Percentiles rank a stretch among this genome's conserved stretches.
phyloP scores from a whole-genome alignment of 176 grass and related monocot genomes.

The Carex scoparia region DNA sequence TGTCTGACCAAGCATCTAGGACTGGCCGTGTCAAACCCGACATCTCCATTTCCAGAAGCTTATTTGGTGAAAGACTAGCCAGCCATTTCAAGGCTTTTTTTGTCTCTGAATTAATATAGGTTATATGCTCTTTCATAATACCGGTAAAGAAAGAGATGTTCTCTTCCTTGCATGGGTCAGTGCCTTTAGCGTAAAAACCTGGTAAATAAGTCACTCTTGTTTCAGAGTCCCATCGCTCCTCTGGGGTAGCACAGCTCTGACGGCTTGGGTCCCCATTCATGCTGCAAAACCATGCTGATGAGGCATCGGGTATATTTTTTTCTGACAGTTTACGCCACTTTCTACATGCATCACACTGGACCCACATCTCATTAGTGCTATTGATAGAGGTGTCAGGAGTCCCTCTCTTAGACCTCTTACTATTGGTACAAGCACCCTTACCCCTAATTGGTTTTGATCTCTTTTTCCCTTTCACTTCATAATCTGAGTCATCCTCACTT shows the following conservation, averaged over 20 bases:
- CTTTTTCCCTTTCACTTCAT: constrained; percentile 10
- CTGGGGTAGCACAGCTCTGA: constrained; percentile 52
- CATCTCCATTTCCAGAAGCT: constrained; percentile 70
- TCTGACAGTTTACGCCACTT: constrained; percentile 71
- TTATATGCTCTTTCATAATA: constrained; percentile 70
- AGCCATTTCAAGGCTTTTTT: constrained; percentile 91
- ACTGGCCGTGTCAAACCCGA: constrained; percentile 72
- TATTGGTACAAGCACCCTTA: constrained; percentile 24
- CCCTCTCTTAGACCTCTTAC: constrained; percentile 43
- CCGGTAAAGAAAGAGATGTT: constrained; percentile 69
- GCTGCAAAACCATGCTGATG: constrained; percentile 79
- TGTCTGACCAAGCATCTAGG: constrained; percentile 43
- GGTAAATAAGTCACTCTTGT: constrained; percentile 67
- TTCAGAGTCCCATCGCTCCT: constrained; percentile 64
- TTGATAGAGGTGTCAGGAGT: constrained; percentile 6
- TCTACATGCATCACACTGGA: constrained; percentile 90
- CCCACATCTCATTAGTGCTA: constrained; percentile 68
- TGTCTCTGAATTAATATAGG: constrained; percentile 58
- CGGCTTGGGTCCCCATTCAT: constrained; percentile 68
- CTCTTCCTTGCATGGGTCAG: constrained; percentile 50
- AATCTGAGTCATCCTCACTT: constrained; percentile 31
- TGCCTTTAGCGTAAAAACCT: constrained; percentile 80
- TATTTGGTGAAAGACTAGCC: constrained; percentile 57
- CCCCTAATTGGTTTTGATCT: constrained; percentile 6
- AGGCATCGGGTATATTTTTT: constrained; percentile 47